A percentile compares a stretch with the other conserved stretches of the same genome.
These are phyloP conservation scores for Claviceps capensis DNA, from an alignment of 2,329 filamentous ascomycete genomes.

Conservation along the genomic window DNA sequence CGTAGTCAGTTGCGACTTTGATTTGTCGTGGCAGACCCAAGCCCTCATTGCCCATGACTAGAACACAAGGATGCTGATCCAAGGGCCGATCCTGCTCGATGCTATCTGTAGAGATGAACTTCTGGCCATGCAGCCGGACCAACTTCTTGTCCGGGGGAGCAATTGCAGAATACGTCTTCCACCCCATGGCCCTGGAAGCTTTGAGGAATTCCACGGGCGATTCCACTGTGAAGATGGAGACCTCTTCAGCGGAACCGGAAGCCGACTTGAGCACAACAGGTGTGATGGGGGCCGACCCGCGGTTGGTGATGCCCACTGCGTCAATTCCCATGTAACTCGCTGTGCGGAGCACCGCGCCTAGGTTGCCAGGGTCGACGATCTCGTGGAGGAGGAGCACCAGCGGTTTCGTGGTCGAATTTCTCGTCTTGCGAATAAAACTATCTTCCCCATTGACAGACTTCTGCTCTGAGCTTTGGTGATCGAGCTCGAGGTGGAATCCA, in stretches of 20 bases:
- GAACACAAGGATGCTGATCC: slow-evolving; percentile 49
- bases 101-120: slow-evolving; percentile 34
- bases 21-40: slow-evolving; percentile 55
- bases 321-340: slow-evolving; percentile 85
- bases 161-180: slow-evolving; percentile 71
- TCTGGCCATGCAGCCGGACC: slow-evolving; percentile 20
- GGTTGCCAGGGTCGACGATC: slow-evolving; percentile 75
- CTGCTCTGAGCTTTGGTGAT: slow-evolving; percentile 62
- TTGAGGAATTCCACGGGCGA: slow-evolving; percentile 58
- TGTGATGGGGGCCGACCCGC: slow-evolving; percentile 60
- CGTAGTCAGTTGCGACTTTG: slow-evolving; percentile 50
- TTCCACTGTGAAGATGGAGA: slow-evolving; percentile 58
- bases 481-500: slow-evolving; percentile 46
- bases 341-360: slow-evolving; percentile 78
- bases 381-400: slow-evolving; percentile 63
- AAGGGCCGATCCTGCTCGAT: slow-evolving; percentile 40
- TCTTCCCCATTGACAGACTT: slow-evolving; percentile 55
- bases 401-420: slow-evolving; percentile 36
- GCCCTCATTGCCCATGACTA: slow-evolving; percentile 76
- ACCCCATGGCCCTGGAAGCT: slow-evolving; percentile 55
- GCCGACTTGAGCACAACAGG: slow-evolving; percentile 76
- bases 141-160: slow-evolving; percentile 27
- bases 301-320: slow-evolving; percentile 63
- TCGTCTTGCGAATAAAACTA: slow-evolving; percentile 28
- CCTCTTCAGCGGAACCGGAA: slow-evolving; percentile 70